A percentile compares a stretch with the other conserved stretches of the same genome.
Conservation (phyloP, 345 rosid species). For the Abelmoschus esculentus region DNA sequence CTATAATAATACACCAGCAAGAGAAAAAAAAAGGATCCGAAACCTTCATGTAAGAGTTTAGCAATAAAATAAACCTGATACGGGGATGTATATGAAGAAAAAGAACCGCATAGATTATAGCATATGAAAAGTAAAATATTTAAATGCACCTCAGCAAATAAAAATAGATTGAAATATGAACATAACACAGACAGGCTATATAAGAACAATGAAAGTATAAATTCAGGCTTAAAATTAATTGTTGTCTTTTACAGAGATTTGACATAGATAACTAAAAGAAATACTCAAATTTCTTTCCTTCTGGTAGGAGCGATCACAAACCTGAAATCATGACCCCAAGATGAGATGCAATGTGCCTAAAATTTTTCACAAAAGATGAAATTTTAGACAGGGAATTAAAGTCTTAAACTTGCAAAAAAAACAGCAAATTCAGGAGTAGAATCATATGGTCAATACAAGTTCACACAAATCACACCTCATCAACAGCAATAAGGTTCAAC, state of each 20-base stretch:
- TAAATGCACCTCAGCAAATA: background rate
- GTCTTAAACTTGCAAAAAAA: slow-evolving; percentile 1
- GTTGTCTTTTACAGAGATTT: background rate
- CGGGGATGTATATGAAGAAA: background rate
- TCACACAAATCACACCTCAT: slow-evolving; percentile 54
- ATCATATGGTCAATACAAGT: background rate
- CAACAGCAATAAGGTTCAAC: slow-evolving; percentile 81
- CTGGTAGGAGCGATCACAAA: slow-evolving; percentile 24
- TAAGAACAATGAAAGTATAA: background rate
- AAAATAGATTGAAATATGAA: background rate
- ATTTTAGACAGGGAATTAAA: slow-evolving; percentile 6
- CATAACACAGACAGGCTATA: background rate
- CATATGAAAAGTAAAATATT: background rate
- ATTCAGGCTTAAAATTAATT: background rate
- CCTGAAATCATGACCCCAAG: slow-evolving; percentile 99
- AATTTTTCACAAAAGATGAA: slow-evolving; percentile 19
- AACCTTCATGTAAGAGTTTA: slow-evolving; percentile 4
- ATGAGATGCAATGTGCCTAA: slow-evolving; percentile 96
- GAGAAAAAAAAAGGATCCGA: background rate
- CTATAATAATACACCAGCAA: slow-evolving; percentile 26
- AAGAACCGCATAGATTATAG: background rate
- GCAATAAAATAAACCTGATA: background rate
- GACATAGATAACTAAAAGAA: background rate
- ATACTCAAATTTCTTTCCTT: background rate
- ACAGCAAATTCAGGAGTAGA: slow-evolving; percentile 4